phyloP scores from a whole-genome alignment of 2,329 filamentous ascomycete species.

The Aureobasidium mangrovei region DNA sequence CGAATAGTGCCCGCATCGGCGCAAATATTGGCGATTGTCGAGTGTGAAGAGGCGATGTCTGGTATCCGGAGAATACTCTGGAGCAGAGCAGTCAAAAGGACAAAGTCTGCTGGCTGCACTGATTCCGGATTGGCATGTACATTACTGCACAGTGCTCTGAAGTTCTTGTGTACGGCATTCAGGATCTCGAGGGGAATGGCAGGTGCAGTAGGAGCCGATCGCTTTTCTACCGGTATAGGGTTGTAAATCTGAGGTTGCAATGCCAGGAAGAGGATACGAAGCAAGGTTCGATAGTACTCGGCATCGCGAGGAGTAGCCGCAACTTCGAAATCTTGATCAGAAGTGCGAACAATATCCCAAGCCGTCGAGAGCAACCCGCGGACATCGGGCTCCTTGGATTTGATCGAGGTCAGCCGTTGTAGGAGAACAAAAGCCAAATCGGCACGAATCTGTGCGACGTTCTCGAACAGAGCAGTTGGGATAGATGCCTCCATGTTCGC shows the following conservation, averaged over 20 bases:
- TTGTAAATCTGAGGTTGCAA: slow-evolving; percentile 52
- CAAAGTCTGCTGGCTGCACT: slow-evolving; percentile 63
- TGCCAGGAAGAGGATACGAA: slow-evolving; percentile 77
- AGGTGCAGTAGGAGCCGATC: slow-evolving; percentile 25
- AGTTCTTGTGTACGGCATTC: slow-evolving; percentile 70
- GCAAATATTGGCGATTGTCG: slow-evolving; percentile 38
- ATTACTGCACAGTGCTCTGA: slow-evolving; percentile 69
- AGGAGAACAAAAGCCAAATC: slow-evolving; percentile 76
- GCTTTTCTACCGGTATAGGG: slow-evolving; percentile 1
- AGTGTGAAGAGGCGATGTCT: slow-evolving; percentile 56
- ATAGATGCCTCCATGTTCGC: slow-evolving; percentile 66
- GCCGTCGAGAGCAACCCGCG: slow-evolving; percentile 47
- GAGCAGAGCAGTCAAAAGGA: slow-evolving; percentile 76
- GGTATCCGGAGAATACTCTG: slow-evolving; percentile 76
- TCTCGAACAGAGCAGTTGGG: slow-evolving; percentile 72
- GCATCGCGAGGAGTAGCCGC: slow-evolving; percentile 49
- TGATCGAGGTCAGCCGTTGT: slow-evolving; percentile 53
- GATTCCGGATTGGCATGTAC: slow-evolving; percentile 50
- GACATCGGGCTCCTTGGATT: slow-evolving; percentile 42
- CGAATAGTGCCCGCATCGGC: slow-evolving; percentile 61
- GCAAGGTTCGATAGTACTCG: slow-evolving; percentile 70
- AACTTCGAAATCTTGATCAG: slow-evolving; percentile 50
- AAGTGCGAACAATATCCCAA: slow-evolving; percentile 51
- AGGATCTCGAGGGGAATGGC: slow-evolving; percentile 70
- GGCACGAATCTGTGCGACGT: slow-evolving; percentile 65